Percentiles rank a stretch among this genome's conserved stretches.
Conservation (phyloP, 306 rosid genomes). For the Albizia julibrissin region DNA sequence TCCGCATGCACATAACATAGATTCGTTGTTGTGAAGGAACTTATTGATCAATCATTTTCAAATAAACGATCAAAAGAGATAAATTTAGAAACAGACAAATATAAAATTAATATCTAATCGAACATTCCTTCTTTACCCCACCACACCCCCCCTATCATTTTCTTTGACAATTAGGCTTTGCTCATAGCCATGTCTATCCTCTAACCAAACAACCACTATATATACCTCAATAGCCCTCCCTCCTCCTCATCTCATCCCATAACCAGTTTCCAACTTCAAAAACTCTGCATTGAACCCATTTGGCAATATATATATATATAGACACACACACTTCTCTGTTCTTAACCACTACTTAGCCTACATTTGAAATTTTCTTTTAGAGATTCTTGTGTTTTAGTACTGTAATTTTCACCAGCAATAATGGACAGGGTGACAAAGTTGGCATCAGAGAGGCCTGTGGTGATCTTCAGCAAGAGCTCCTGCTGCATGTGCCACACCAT, state of each 20-base stretch:
- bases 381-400: background rate
- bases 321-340: background rate
- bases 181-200: constrained; percentile 26
- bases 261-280: constrained; percentile 9
- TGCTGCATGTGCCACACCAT: constrained; percentile 92
- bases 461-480: constrained; percentile 88
- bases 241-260: background rate
- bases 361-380: background rate
- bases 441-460: constrained; percentile 90
- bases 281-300: constrained; percentile 17
- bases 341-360: background rate
- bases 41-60: constrained; percentile 46
- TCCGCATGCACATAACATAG: constrained; percentile 50
- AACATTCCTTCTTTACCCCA: constrained; percentile 48
- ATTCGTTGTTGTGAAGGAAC: constrained; percentile 43
- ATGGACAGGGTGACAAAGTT: constrained; percentile 80
- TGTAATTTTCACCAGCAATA: background rate
- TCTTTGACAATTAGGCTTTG: background rate
- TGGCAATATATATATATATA: background rate
- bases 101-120: constrained; percentile 37
- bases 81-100: constrained; percentile 10
- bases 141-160: constrained; percentile 18
- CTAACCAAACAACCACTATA: constrained; percentile 51
- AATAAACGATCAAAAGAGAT: constrained; percentile 41
- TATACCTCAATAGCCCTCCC: constrained; percentile 15